Conservation (phyloP, 495 filamentous ascomycete genomes). For the Lichenothelia convexa region DNA sequence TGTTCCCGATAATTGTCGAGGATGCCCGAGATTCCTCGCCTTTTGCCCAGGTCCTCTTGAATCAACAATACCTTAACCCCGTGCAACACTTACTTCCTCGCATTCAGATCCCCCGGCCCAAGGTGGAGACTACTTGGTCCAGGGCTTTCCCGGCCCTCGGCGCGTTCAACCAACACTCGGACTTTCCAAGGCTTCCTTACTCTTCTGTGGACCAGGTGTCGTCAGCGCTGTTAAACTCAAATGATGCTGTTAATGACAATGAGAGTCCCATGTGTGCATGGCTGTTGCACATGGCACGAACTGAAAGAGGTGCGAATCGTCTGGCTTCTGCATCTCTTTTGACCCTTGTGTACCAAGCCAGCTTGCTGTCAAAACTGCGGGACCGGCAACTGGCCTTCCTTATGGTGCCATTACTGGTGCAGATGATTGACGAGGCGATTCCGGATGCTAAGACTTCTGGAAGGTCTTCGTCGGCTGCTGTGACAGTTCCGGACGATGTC, state of each 20-base stretch:
- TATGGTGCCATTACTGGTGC: constrained; percentile 21
- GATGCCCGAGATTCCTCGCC: too few species aligned
- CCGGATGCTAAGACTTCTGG: background rate
- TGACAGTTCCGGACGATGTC: background rate
- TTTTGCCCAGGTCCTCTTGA: background rate
- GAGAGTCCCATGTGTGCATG: constrained; percentile 70
- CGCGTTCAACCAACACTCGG: constrained; percentile 10
- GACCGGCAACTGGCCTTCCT: constrained; percentile 18
- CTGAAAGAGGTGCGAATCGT: constrained; percentile 41
- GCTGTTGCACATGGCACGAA: constrained; percentile 55
- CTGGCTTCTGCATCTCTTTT: constrained; percentile 67
- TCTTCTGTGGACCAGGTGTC: too few species aligned
- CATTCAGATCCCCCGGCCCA: constrained; percentile 15
- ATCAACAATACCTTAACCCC: background rate
- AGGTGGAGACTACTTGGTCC: constrained; percentile 11
- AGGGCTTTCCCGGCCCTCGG: constrained; percentile 40
- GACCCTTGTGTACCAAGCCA: constrained; percentile 6
- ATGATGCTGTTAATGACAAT: constrained; percentile 28
- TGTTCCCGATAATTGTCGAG: too few species aligned
- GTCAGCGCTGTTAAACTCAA: constrained; percentile 17
- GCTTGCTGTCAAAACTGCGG: constrained; percentile 6
- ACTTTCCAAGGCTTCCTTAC: constrained; percentile 7
- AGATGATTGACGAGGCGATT: constrained; percentile 16
- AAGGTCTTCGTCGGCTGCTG: too few species aligned
- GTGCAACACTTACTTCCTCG: constrained; percentile 19